Evolutionary conservation across 768 basidiomycete genomes (phyloP), one percentile per base, ranked within the genome.

Genomic region (Thelephora aurantiotincta): DNA sequence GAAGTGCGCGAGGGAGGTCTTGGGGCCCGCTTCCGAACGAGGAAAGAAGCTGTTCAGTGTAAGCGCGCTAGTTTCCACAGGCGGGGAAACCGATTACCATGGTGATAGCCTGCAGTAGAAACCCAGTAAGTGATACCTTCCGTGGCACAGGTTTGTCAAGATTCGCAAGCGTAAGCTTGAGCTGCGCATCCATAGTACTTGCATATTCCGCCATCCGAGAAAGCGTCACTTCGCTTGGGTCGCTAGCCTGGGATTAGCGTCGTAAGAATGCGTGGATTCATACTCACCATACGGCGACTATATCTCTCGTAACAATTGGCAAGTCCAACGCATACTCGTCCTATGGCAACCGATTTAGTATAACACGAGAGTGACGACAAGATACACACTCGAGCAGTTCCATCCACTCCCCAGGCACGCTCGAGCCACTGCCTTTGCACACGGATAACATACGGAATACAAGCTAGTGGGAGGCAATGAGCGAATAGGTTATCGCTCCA

Each of bases 341-440:
- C 26, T 30, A 30, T 9, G 26, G 4, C 9, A 30, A 30, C 26
- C 26, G 9, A 30, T 30, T 30, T n/a, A n/a, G n/a, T n/a, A n/a
- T n/a, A n/a, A n/a, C n/a, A n/a, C n/a, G n/a, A n/a, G n/a, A n/a
- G n/a, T n/a, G n/a, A n/a, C n/a, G n/a, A n/a, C n/a, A 30, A 9
- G 26, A 30, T 30, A 30, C 26, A 30, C 26, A 30, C 26, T 30
- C 9, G 26, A 30, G 9, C 26, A 9, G 26, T 30, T 30, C 26
- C 26, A 30, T 30, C 26, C 26, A 4, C 9, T 30, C 26, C 9
- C 78, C 78, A 82, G 2, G 80, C 44, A 3, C 66, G 62, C 49
- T 68, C 65, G 1, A 81, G 59, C 77, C 78, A 78, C 49, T 69
- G 63, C 33, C 67, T 64, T 46, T 71, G 67, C 4, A 63, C 55